Evolutionary conservation across 2,329 filamentous ascomycete species (phyloP).

Genomic region (Fusarium proliferatum): DNA sequence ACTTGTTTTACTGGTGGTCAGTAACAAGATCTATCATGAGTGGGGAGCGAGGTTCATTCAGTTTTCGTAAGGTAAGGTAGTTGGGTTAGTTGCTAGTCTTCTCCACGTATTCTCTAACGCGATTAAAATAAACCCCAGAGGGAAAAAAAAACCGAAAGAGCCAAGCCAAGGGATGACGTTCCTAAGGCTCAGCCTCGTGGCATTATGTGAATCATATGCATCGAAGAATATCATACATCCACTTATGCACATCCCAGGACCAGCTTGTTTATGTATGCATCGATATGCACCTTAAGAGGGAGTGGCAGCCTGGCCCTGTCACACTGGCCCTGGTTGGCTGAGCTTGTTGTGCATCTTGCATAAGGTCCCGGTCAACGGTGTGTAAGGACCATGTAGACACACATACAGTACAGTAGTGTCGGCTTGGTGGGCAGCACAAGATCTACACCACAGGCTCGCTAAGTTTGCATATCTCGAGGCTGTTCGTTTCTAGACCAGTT

Average conservation of each 20-base stretch:
- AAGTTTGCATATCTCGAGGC: slow-evolving; percentile 21
- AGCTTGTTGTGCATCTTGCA: slow-evolving; percentile 45
- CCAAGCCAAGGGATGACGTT: slow-evolving; percentile 5
- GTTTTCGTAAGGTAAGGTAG: background rate
- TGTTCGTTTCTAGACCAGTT: background rate
- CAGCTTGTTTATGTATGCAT: slow-evolving; percentile 35
- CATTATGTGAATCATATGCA: slow-evolving; percentile 34
- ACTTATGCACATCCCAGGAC: slow-evolving; percentile 36
- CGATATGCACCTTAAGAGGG: slow-evolving; percentile 36
- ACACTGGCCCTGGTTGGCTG: slow-evolving; percentile 35
- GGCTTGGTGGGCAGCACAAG: slow-evolving; percentile 41
- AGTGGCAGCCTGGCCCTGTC: slow-evolving; percentile 37
- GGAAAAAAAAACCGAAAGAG: background rate
- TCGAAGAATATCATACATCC: slow-evolving; percentile 33
- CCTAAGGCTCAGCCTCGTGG: slow-evolving; percentile 29
- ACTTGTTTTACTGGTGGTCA: background rate
- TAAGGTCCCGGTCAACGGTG: slow-evolving; percentile 42
- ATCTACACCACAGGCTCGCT: slow-evolving; percentile 41
- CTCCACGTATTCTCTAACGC: slow-evolving; percentile 1
- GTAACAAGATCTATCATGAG: slow-evolving; percentile 1
- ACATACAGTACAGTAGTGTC: background rate
- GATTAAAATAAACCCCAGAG: background rate
- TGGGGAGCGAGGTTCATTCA: slow-evolving; percentile 9
- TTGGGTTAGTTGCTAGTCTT: background rate
- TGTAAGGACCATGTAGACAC: slow-evolving; percentile 26